Evolutionary conservation across 2,329 filamentous ascomycete genomes (phyloP), one percentile per base, ranked within the genome.

Genomic region (Knoxdaviesia proteae): DNA sequence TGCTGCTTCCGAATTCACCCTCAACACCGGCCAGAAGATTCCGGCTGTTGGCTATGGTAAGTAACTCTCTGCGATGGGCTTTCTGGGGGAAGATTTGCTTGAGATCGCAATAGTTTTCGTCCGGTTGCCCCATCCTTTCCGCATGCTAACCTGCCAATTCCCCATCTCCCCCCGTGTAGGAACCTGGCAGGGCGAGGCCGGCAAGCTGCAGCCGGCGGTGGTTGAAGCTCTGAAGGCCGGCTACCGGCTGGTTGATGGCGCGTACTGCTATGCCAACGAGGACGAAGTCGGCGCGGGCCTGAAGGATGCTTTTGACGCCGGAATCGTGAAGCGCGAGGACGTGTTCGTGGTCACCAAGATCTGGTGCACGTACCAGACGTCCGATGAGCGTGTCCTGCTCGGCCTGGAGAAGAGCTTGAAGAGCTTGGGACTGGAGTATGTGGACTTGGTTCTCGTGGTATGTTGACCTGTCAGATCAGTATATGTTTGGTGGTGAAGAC

Each of bases 331-430:
- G 68, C 72, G 84, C 47, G 72, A 80, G 56, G 81, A 92, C 45
- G 61, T 92, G 47, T 92, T 90, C 61, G 73, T 92, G 46, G 81
- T 83, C 43, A 84, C 77, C 53, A 92, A 93, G 68, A 70, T 87
- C 35, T 92, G 84, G 81, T 79, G 76, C 53, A 84, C 80, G 41
- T 87, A 81, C 63, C 77, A 80, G 58, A 73, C 71, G 34, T 47
- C 45, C 37, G 47, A 46, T 35, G 49, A 48, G 32, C 68, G 77
- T 6, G 75, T 75, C 5, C 76, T 80, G 59, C 63, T 79, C 52
- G 75, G 70, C 34, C 67, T 90, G 34, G 73, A 84, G 49, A 76
- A 78, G 67, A 81, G 77, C 52, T 64, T 90, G 56, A 71, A 77
- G 60, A 68, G 70, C 46, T 63, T 92, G 34, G 80, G 82, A 2